Percentiles rank a stretch among this genome's conserved stretches.
Evolutionary conservation across 176 grass and related monocot genomes (phyloP).

Genomic region (Aegilops sharonensis): DNA sequence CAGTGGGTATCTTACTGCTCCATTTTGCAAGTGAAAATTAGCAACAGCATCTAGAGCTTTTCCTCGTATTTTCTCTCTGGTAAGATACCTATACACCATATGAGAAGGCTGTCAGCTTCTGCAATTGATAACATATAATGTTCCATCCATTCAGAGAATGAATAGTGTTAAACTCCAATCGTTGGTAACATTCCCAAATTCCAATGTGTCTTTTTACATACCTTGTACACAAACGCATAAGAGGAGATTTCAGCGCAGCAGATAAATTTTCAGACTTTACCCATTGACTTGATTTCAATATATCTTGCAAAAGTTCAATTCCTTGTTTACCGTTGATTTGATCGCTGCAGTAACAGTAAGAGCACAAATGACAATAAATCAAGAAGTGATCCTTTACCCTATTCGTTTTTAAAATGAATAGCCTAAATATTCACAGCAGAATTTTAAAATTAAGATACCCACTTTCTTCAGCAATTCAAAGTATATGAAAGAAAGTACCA

Average conservation of each 20-base stretch:
- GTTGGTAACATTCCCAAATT: not conserved
- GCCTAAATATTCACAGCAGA: slow-evolving; percentile 20
- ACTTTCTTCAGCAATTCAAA: not conserved
- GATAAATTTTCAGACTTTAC: slow-evolving; percentile 61
- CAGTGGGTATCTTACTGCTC: slow-evolving; percentile 63
- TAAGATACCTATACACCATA: slow-evolving; percentile 66
- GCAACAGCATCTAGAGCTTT: slow-evolving; percentile 87
- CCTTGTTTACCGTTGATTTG: slow-evolving; percentile 51
- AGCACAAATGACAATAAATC: slow-evolving; percentile 8
- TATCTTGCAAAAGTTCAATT: slow-evolving; percentile 69
- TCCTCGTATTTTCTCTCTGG: slow-evolving; percentile 83
- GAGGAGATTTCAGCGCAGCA: slow-evolving; percentile 58
- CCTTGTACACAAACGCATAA: slow-evolving; percentile 93
- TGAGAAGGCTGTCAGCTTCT: slow-evolving; percentile 4
- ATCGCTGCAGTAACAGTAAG: slow-evolving; percentile 50
- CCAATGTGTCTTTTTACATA: slow-evolving; percentile 16
- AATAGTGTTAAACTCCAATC: not conserved
- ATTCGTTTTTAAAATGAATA: not conserved
- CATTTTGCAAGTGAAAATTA: slow-evolving; percentile 99
- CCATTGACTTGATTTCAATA: slow-evolving; percentile 71
- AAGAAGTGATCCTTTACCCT: not conserved
- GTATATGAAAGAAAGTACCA: not conserved
- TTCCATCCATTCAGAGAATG: not conserved
- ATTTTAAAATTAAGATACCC: not conserved
- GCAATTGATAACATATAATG: not conserved